Evolutionary conservation across 2,329 filamentous ascomycete genomes (phyloP), one percentile per base, ranked within the genome.

Genomic region (Arthroderma sp.): DNA sequence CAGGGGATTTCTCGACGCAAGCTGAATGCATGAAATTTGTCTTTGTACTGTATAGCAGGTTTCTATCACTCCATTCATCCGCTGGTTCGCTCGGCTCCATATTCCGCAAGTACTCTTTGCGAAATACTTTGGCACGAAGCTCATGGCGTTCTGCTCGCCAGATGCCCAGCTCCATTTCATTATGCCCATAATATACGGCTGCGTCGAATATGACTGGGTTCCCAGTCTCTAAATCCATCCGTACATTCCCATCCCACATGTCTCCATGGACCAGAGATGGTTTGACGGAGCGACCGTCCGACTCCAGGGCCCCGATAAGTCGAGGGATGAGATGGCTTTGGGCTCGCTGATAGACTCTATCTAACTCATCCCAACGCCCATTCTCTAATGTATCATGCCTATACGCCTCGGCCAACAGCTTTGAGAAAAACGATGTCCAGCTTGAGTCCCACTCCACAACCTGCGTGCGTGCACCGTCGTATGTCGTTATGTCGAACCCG

Each of bases 181-280:
- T 58, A 40, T 62, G 60, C 0, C 49, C 59, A 38, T 63, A 64
- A 11, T 58, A 55, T 4, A 55, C 50, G 10, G 54, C 53, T 0
- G 56, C 51, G 43, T 64, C 61, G 38, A 62, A 65, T 1, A 62
- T 46, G 39, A 62, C 50, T 1, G 54, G 49, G 38, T 60, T 48
- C 1, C 55, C 53, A 0, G 54, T 63, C n/a, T n/a, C n/a, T n/a
- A n/a, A n/a, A n/a, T n/a, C n/a, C n/a, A n/a, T n/a, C n/a, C 52
- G 57, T 1, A 51, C 54, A 38, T 64, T 64, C 6, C 54, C 56
- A 15, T 63, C 60, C 58, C 60, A 63, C 2, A 61, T 42, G 36
- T 63, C 57, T 1, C 61, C 61, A 30, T 64, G 61, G 1, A 61
- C 44, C 1, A 63, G 43, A 28, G 55, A 53, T 2, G 61, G 61